Conservation (phyloP, 441 rosid genomes). For the Raphanus hybrid region DNA sequence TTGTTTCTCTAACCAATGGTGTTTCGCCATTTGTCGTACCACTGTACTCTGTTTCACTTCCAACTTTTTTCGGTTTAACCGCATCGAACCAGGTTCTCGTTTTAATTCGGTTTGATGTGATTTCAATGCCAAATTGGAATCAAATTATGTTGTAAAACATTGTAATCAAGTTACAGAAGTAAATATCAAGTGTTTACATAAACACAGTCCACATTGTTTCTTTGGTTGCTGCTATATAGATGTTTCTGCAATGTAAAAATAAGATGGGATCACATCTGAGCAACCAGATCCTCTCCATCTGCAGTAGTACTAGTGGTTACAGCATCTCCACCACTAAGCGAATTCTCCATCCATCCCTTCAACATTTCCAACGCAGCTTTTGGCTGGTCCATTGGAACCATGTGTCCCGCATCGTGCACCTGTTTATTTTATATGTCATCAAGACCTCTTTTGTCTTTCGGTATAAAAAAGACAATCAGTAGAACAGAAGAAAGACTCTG, state of each 20-base stretch:
- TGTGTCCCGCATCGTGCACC: constrained; percentile 94
- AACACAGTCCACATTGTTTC: not conserved
- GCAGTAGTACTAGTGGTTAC: constrained; percentile 8
- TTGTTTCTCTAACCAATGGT: constrained; percentile 9
- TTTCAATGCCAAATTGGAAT: not conserved
- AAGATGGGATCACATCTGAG: not conserved
- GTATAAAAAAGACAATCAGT: not conserved
- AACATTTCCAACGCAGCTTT: constrained; percentile 90
- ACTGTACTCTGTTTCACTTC: not conserved
- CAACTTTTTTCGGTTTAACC: not conserved
- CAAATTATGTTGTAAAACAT: not conserved
- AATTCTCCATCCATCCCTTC: constrained; percentile 76
- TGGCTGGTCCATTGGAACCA: constrained; percentile 99
- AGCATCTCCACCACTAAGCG: constrained; percentile 41
- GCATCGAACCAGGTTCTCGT: not conserved
- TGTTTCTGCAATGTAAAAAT: not conserved
- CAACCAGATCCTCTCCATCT: not conserved
- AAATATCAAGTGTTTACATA: not conserved
- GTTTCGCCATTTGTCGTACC: constrained; percentile 19
- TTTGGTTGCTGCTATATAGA: not conserved
- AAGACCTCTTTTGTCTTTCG: not conserved
- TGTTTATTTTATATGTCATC: constrained; percentile 35
- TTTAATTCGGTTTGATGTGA: constrained; percentile 8
- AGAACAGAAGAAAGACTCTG: not conserved
- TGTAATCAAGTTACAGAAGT: not conserved